Base-by-base conservation (phyloP, 441 rosid genomes). In the Erodium moschatum region DNA sequence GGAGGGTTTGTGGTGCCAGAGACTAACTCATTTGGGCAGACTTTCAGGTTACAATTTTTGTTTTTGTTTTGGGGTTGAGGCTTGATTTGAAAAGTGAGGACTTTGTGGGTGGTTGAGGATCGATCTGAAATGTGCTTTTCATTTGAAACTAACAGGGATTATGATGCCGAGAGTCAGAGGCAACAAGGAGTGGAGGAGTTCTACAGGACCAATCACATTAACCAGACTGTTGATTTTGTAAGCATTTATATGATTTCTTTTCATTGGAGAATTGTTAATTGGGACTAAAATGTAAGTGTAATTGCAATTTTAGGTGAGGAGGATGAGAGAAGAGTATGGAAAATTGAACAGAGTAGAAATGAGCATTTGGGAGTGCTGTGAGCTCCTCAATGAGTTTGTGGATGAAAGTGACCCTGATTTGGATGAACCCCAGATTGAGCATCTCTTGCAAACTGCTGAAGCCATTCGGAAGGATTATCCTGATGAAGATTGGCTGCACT, bases 361-460 rank as follows among this genome's bases (percentile, higher is more conserved):
- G 97, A 85, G 92, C 72, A 83, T 92, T 9, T 92, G 98, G 97
- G 96, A 92, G 74, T 90, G 96, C 68, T 92, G 93, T 67, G 93
- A 89, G 77, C 86, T 90, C 0, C 81, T 92, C 0, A 90, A 90
- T 24, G 85, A 86, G 4, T 90, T 89, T 1, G 83, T 42, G 48
- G 48, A 42, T 42, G 98, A 92, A 4, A 92, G 96, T 63, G 98
- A 88, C 74, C 98, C 97, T 15, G 96, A 88, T 58, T 78, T 92
- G 16, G 98, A 92, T 68, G 98, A 92, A 71, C 96, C 98, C 9
- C 97, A 92, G 44, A 92, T 88, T 56, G 90, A 92, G 56, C 98
- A 92, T 46, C 76, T 92, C 75, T 69, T 92, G 69, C 97, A 90
- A 71, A 84, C 97, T 0, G 97, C 98, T 0, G 98, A 92, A 69